phyloP scores from a whole-genome alignment of 2,329 filamentous ascomycete species.

The Apiospora hydei region DNA sequence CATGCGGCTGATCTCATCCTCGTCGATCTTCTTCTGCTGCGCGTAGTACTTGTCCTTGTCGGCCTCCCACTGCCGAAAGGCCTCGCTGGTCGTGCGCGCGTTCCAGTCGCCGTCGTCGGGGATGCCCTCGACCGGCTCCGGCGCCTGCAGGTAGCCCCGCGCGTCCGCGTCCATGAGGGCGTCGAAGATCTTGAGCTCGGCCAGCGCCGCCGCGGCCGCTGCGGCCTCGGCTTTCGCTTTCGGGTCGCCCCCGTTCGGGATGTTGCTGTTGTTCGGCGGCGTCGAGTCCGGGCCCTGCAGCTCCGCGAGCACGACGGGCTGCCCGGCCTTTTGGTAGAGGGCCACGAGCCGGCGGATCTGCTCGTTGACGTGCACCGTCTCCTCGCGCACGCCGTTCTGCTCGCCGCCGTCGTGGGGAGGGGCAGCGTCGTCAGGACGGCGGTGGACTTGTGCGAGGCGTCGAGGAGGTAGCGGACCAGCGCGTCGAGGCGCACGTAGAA shows the following conservation, averaged over 20 bases:
- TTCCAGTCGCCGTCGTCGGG: slow-evolving; percentile 41
- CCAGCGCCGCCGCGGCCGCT: background rate
- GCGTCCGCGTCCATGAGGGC: slow-evolving; percentile 43
- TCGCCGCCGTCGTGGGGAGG: slow-evolving; percentile 40
- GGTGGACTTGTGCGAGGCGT: slow-evolving; percentile 41
- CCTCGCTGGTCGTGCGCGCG: slow-evolving; percentile 38
- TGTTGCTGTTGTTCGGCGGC: slow-evolving; percentile 35
- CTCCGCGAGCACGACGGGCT: slow-evolving; percentile 43
- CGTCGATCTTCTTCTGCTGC: slow-evolving; percentile 34
- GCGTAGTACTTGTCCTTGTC: slow-evolving; percentile 39
- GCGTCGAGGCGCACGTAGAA: slow-evolving; percentile 43
- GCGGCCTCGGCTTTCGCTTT: background rate
- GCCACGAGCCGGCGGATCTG: slow-evolving; percentile 42
- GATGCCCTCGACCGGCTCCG: slow-evolving; percentile 39
- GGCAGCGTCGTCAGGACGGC: slow-evolving; percentile 40
- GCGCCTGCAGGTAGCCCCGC: slow-evolving; percentile 39
- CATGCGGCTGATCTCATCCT: slow-evolving; percentile 39
- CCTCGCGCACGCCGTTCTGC: slow-evolving; percentile 41
- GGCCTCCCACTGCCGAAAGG: slow-evolving; percentile 35
- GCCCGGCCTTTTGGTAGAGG: slow-evolving; percentile 39
- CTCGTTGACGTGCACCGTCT: slow-evolving; percentile 41
- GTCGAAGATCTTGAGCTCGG: slow-evolving; percentile 41
- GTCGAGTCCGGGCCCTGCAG: slow-evolving; percentile 42
- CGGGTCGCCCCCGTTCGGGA: background rate
- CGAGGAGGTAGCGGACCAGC: slow-evolving; percentile 41